Evolutionary conservation across 768 basidiomycete species (phyloP).

Genomic region (Xerocomellus intermedius): DNA sequence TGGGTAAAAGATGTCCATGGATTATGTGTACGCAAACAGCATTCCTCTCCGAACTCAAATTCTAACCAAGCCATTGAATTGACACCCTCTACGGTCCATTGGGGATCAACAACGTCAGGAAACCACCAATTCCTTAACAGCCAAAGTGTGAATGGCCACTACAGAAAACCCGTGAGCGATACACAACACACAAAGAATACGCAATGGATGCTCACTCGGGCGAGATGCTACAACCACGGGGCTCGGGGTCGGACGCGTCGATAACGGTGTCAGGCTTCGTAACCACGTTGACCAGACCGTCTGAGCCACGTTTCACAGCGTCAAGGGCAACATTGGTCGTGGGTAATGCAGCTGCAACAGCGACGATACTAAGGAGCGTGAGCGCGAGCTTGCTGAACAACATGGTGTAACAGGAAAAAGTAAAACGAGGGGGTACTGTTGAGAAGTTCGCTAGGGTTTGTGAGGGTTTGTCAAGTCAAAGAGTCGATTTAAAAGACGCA

Average conservation of each 20-base stretch:
- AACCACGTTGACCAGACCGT: not conserved
- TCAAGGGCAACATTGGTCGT: not conserved
- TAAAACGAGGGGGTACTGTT: no score
- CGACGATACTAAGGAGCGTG: not conserved
- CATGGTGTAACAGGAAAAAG: not conserved
- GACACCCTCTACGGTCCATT: no score
- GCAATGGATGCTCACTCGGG: not conserved
- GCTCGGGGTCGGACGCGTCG: not conserved
- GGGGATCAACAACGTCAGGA: no score
- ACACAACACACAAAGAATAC: not conserved
- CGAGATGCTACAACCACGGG: not conserved
- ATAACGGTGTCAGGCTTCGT: not conserved
- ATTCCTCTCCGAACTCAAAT: no score
- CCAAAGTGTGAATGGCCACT: not conserved
- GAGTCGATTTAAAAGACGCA: not conserved
- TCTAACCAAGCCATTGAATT: no score
- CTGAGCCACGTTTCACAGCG: no score
- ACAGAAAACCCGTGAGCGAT: not conserved
- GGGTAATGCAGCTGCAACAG: not conserved
- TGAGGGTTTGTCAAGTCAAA: not conserved
- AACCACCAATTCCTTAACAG: not conserved
- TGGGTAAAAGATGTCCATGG: no score
- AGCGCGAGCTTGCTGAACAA: slow-evolving; percentile 7
- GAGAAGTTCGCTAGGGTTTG: not conserved
- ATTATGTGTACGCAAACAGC: no score